Conservation (phyloP, 148 eudicot species). For the Rheum nobile region DNA sequence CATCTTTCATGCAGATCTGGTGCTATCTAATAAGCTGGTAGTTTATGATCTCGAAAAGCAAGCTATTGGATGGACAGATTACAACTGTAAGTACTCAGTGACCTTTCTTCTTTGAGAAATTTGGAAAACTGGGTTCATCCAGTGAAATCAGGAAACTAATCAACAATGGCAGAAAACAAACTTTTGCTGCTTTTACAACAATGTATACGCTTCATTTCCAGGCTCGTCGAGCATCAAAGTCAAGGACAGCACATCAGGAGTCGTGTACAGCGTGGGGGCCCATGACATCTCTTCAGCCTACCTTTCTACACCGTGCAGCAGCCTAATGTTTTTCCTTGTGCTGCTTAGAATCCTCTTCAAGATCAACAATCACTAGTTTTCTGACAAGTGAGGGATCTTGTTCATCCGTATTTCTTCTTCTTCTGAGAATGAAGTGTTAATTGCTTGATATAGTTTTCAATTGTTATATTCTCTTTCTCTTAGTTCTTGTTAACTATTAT, state of each 20-base stretch:
- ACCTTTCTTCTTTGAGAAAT: background rate
- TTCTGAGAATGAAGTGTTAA: background rate
- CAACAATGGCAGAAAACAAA: background rate
- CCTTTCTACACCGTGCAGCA: constrained; percentile 17
- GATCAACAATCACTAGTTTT: constrained; percentile 4
- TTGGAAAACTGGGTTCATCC: background rate
- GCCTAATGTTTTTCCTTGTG: constrained; percentile 23
- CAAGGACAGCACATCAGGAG: constrained; percentile 42
- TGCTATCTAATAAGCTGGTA: constrained; percentile 64
- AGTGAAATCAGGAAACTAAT: background rate
- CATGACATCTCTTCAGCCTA: constrained; percentile 40
- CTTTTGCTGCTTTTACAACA: no score
- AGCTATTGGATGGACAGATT: constrained; percentile 65
- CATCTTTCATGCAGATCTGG: constrained; percentile 53
- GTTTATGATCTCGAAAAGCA: constrained; percentile 59
- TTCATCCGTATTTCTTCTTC: background rate
- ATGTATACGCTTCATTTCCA: constrained; percentile 15
- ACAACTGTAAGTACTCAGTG: constrained; percentile 56
- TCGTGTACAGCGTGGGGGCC: constrained; percentile 36
- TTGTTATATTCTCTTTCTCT: background rate
- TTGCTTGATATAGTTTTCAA: background rate
- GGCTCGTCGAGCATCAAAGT: constrained; percentile 74
- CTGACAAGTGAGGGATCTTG: background rate
- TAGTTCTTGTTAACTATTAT: background rate
- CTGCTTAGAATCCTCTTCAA: constrained; percentile 23